phyloP scores from a whole-genome alignment of 73 alveolate species.

The Paramecium octaurelia region DNA sequence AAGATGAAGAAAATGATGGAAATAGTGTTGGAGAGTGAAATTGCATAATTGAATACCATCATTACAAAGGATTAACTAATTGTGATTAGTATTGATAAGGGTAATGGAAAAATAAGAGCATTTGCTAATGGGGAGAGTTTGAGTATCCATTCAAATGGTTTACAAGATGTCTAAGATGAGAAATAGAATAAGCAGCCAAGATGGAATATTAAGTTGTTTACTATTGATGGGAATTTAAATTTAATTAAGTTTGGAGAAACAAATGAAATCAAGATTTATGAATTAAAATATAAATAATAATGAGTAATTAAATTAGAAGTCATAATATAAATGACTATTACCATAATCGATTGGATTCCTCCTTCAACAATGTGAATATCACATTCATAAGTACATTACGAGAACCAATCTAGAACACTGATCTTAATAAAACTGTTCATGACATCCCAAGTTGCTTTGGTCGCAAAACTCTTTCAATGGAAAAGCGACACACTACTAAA shows the following conservation, averaged over 20 bases:
- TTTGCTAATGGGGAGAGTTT: neutral
- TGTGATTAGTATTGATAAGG: neutral
- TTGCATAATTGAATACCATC: neutral
- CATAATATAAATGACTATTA: neutral
- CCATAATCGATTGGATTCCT: neutral
- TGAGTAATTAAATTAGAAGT: neutral
- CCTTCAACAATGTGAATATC: neutral
- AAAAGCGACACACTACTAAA: neutral
- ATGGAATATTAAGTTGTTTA: neutral
- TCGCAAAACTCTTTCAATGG: neutral
- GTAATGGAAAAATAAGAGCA: neutral
- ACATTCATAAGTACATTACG: neutral
- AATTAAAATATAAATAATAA: neutral
- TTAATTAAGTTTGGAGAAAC: neutral
- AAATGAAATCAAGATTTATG: neutral
- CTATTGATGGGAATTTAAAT: neutral
- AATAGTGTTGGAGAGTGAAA: neutral
- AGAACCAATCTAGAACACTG: neutral
- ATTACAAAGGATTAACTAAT: neutral
- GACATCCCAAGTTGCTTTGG: conserved; percentile 26
- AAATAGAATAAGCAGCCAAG: neutral
- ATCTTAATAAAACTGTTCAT: neutral
- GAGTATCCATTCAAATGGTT: neutral
- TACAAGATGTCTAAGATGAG: neutral
- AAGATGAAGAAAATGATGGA: neutral